Conservation (phyloP, 257 asterid genomes). For the Solanum sparsipilum region DNA sequence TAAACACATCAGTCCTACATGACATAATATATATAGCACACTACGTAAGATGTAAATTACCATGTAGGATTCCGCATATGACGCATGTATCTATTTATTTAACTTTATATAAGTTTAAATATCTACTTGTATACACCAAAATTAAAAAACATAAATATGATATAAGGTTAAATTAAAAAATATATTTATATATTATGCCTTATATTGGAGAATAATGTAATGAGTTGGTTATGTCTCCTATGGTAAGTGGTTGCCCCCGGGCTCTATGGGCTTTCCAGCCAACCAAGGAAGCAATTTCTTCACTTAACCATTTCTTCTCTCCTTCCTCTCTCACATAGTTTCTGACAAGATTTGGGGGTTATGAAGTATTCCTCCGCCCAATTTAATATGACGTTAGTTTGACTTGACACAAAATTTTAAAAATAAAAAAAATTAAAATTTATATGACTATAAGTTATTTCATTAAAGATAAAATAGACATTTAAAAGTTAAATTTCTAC, state of each 20-base stretch:
- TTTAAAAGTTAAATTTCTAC: no score
- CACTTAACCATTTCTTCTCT: slow-evolving; percentile 11
- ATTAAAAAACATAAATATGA: no score
- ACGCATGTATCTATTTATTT: not conserved
- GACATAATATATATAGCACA: not conserved
- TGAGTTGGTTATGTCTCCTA: slow-evolving; percentile 61
- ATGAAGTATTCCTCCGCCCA: not conserved
- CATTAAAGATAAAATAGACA: no score
- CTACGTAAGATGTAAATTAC: not conserved
- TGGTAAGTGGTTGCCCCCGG: slow-evolving; percentile 71
- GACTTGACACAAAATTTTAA: not conserved
- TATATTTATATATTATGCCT: not conserved
- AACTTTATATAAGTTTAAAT: no score
- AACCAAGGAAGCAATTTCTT: slow-evolving; percentile 61
- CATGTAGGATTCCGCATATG: not conserved
- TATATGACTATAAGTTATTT: no score
- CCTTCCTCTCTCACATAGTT: not conserved
- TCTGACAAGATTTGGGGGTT: slow-evolving; percentile 48
- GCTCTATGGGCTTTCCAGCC: slow-evolving; percentile 81
- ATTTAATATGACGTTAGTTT: no score
- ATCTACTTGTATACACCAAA: not conserved
- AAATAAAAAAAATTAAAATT: no score
- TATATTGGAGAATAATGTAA: slow-evolving; percentile 45
- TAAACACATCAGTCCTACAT: no score
- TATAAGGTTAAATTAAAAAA: no score